A percentile compares a stretch with the other conserved stretches of the same genome.
These are phyloP conservation scores for Boletus barrowsii DNA, from an alignment of 768 basidiomycete species.

Conservation along the genomic window DNA sequence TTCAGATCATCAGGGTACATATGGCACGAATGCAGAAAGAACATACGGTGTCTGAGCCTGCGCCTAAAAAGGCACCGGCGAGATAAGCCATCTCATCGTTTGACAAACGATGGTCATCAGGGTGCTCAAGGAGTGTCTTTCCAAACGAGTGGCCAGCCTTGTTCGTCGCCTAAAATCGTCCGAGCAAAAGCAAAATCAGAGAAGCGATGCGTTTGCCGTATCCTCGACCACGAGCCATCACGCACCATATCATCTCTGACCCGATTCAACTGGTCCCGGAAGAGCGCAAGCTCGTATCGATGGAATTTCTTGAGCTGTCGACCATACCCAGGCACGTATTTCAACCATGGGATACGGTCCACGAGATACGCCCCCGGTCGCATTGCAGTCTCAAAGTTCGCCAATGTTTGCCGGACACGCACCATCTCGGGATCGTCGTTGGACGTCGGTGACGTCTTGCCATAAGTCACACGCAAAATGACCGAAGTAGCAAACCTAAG, in stretches of 20 bases:
- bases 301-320: constrained; percentile 52
- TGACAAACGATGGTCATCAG: constrained; percentile 45
- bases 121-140: constrained; percentile 49
- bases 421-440: constrained; percentile 10
- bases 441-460: constrained; percentile 23
- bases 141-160: constrained; percentile 37
- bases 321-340: constrained; percentile 55
- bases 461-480: constrained; percentile 25
- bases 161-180: constrained; percentile 3
- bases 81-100: constrained; percentile 55
- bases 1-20: background rate
- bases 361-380: constrained; percentile 31
- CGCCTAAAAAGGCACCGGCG: constrained; percentile 59
- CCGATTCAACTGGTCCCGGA: constrained; percentile 40
- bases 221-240: background rate
- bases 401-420: constrained; percentile 17
- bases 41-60: constrained; percentile 50
- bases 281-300: constrained; percentile 46
- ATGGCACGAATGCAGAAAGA: background rate
- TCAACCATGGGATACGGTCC: constrained; percentile 32
- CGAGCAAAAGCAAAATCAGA: background rate
- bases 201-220: background rate
- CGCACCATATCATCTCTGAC: constrained; percentile 9
- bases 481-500: constrained; percentile 22
- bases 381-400: constrained; percentile 31